These are phyloP conservation scores for Podospora tetraspora DNA, from an alignment of 495 filamentous ascomycete species.

Conservation along the genomic window DNA sequence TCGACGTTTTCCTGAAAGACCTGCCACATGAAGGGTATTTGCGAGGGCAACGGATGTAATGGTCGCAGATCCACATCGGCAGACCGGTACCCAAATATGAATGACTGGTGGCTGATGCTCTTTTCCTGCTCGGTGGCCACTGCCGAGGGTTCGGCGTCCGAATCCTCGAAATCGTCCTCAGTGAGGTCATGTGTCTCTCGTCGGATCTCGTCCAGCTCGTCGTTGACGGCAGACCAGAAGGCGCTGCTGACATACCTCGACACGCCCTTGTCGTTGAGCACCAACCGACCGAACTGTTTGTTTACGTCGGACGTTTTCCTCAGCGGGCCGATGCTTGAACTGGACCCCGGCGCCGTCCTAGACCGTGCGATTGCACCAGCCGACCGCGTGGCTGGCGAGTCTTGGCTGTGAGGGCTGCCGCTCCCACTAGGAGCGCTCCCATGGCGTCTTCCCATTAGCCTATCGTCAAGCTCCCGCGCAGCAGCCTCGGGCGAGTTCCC, in stretches of 20 bases:
- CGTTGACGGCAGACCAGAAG: conserved; percentile 83
- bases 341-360: conserved; percentile 11
- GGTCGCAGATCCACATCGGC: conserved; percentile 44
- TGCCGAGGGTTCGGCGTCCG: conserved; percentile 50
- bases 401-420: conserved; percentile 15
- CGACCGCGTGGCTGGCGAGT: conserved; percentile 6
- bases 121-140: conserved; percentile 30
- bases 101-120: conserved; percentile 55
- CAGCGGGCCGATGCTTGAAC: conserved; percentile 14
- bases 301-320: conserved; percentile 44
- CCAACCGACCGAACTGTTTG: conserved; percentile 72
- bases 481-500: conserved; percentile 37
- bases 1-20: conserved; percentile 67
- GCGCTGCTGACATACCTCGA: conserved; percentile 83
- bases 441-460: conserved; percentile 12
- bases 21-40: conserved; percentile 64
- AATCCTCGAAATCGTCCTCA: conserved; percentile 60
- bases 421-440: conserved; percentile 17
- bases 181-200: conserved; percentile 62
- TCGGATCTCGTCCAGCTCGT: conserved; percentile 75
- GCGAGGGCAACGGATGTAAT: conserved; percentile 53
- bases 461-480: conserved; percentile 12
- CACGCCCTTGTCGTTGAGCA: conserved; percentile 71
- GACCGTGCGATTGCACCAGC: conserved; percentile 4
- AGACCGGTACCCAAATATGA: conserved; percentile 65